Percentiles rank a stretch among this genome's conserved stretches.
These are phyloP conservation scores for Trichophyton simii DNA, from an alignment of 2,329 filamentous ascomycete species.

Conservation along the genomic window DNA sequence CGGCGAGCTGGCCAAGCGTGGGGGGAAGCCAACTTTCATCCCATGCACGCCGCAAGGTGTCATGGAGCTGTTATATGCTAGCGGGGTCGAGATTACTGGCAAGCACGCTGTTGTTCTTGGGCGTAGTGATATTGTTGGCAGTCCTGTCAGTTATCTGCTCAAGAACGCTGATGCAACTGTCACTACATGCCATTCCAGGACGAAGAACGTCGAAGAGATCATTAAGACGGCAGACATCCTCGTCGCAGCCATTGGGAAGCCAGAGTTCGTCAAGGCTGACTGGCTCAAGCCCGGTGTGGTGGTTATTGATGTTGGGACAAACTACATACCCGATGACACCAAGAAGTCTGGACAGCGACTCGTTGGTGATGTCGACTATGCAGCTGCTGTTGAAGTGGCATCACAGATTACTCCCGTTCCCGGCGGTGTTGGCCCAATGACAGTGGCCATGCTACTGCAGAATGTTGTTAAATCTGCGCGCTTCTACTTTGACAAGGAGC, in stretches of 20 bases:
- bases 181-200: conserved; percentile 89
- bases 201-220: conserved; percentile 56
- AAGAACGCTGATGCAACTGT: conserved; percentile 95
- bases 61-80: conserved; percentile 79
- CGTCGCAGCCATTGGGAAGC: conserved; percentile 78
- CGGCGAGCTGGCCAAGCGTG: conserved; percentile 90
- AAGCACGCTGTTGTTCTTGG: conserved; percentile 93
- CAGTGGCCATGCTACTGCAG: conserved; percentile 91
- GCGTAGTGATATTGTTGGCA: conserved; percentile 92
- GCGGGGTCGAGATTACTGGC: conserved; percentile 68
- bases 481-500: conserved; percentile 69
- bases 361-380: conserved; percentile 90
- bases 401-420: conserved; percentile 93
- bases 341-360: conserved; percentile 88
- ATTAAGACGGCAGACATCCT: conserved; percentile 80
- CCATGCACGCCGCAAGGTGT: conserved; percentile 96
- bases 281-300: conserved; percentile 93
- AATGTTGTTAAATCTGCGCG: conserved; percentile 85
- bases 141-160: conserved; percentile 87
- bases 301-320: conserved; percentile 95
- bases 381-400: conserved; percentile 69
- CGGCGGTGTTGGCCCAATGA: conserved; percentile 96
- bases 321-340: conserved; percentile 77
- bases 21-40: conserved; percentile 75
- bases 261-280: conserved; percentile 81